phyloP scores from a whole-genome alignment of 805 yeast genomes.

The Wickerhamomyces subpelliculosus region DNA sequence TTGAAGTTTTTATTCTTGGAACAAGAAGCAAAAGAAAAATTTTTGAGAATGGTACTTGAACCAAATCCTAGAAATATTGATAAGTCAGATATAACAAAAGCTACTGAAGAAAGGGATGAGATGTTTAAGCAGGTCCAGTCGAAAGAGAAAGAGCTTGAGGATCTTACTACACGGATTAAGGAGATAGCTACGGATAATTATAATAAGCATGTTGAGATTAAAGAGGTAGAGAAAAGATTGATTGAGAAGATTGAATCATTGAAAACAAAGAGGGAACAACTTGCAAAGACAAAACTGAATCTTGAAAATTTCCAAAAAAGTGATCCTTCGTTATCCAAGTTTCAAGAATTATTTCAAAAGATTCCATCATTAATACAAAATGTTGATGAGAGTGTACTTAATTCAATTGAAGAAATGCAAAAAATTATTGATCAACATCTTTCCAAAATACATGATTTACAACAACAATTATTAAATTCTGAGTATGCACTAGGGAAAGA shows the following conservation, averaged over 20 bases:
- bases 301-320: neutral
- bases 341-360: neutral
- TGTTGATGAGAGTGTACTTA: neutral
- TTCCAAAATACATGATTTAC: neutral
- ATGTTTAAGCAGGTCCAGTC: slow-evolving; percentile 6
- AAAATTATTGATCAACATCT: neutral
- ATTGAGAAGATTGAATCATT: too few species aligned
- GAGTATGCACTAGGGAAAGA: too few species aligned
- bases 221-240: neutral
- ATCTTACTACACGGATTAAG: too few species aligned
- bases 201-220: neutral
- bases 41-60: slow-evolving; percentile 44
- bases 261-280: neutral
- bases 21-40: slow-evolving; percentile 65
- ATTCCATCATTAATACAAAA: neutral
- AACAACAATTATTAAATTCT: neutral
- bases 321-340: neutral
- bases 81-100: slow-evolving; percentile 27
- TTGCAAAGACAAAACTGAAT: neutral
- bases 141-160: slow-evolving; percentile 8
- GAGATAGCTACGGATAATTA: too few species aligned
- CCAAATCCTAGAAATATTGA: slow-evolving; percentile 23
- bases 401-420: neutral
- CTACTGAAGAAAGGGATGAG: slow-evolving; percentile 18
- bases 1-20: slow-evolving; percentile 61